Conservation (phyloP, 2,329 filamentous ascomycete genomes). For the Penicillium sp. region DNA sequence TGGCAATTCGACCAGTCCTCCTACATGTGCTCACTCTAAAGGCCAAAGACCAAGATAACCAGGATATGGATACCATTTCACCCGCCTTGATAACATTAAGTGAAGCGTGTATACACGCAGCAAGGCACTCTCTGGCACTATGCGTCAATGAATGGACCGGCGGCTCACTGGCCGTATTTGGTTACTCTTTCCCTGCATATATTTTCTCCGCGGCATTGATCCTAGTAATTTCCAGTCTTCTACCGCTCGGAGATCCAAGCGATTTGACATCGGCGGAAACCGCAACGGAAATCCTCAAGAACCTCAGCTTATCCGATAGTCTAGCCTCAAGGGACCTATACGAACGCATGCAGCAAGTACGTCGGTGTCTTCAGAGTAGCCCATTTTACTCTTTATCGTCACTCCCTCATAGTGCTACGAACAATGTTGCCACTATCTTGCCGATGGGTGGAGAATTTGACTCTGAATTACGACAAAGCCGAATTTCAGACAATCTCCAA, state of each 20-base stretch:
- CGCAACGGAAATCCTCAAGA: constrained; percentile 23
- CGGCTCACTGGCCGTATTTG: constrained; percentile 30
- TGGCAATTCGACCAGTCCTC: constrained; percentile 36
- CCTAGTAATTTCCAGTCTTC: constrained; percentile 29
- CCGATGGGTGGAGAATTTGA: not conserved
- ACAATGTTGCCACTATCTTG: not conserved
- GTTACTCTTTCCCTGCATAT: constrained; percentile 35
- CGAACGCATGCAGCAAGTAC: constrained; percentile 13
- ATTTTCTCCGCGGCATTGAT: constrained; percentile 34
- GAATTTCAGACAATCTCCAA: not conserved
- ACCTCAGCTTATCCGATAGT: constrained; percentile 11
- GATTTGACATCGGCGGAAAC: constrained; percentile 25
- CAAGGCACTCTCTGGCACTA: constrained; percentile 30
- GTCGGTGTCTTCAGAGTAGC: constrained; percentile 2
- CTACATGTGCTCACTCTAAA: constrained; percentile 29
- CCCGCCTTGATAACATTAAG: constrained; percentile 28
- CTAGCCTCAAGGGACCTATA: constrained; percentile 15
- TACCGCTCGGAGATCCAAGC: constrained; percentile 16
- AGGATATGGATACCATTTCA: constrained; percentile 13
- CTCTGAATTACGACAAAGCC: not conserved
- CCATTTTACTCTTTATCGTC: not conserved
- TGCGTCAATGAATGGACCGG: constrained; percentile 34
- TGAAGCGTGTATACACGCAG: constrained; percentile 34
- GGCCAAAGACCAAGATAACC: constrained; percentile 2
- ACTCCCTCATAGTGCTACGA: not conserved